These are phyloP conservation scores for Quercus gilva DNA, from an alignment of 306 rosid genomes.

Conservation along the genomic window DNA sequence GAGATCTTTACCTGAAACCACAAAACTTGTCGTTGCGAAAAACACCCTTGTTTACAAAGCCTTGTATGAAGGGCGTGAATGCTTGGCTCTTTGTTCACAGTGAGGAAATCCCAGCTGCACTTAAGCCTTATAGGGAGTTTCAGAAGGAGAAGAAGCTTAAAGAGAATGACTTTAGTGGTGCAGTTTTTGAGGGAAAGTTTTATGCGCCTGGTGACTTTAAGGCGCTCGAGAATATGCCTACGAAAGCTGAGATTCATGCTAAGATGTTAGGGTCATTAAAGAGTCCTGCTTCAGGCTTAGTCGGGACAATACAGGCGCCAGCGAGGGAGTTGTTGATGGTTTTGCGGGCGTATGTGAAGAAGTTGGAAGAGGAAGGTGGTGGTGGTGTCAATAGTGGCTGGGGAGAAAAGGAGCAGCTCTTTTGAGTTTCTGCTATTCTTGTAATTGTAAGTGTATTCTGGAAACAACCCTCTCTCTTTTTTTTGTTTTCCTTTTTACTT, in stretches of 20 bases:
- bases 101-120: slow-evolving; percentile 82
- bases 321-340: slow-evolving; percentile 73
- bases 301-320: slow-evolving; percentile 81
- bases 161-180: slow-evolving; percentile 80
- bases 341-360: slow-evolving; percentile 71
- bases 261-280: slow-evolving; percentile 64
- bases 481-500: background rate
- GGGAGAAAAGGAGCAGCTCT: background rate
- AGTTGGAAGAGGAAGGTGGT: slow-evolving; percentile 59
- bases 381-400: slow-evolving; percentile 36
- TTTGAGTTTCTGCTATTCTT: background rate
- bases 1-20: slow-evolving; percentile 56
- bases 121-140: slow-evolving; percentile 79
- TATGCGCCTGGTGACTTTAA: slow-evolving; percentile 78
- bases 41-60: slow-evolving; percentile 89
- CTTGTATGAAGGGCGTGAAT: slow-evolving; percentile 96
- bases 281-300: slow-evolving; percentile 64
- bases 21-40: slow-evolving; percentile 80
- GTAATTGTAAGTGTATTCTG: slow-evolving; percentile 22
- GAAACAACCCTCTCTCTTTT: background rate
- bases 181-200: slow-evolving; percentile 85
- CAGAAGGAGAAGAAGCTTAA: slow-evolving; percentile 89
- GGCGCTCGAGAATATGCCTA: slow-evolving; percentile 63
- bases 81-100: slow-evolving; percentile 91
- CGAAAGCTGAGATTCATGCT: slow-evolving; percentile 78